A percentile compares a stretch with the other conserved stretches of the same genome.
These are phyloP conservation scores for Aspergillus leporis DNA, from an alignment of 495 filamentous ascomycete genomes.

Conservation along the genomic window DNA sequence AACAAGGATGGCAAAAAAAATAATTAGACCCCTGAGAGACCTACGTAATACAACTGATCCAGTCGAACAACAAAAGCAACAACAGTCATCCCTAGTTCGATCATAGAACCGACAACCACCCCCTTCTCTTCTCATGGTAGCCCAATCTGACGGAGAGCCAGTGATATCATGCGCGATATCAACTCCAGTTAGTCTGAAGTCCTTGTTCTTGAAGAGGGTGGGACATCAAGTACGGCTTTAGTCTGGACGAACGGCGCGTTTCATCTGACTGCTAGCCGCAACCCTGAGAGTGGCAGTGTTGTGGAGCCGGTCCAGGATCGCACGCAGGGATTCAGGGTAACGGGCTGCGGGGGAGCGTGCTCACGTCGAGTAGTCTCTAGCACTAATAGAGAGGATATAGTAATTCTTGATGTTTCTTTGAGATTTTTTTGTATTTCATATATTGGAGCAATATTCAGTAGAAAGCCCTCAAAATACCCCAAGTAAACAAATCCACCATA, in stretches of 20 bases:
- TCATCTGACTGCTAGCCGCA: conserved; percentile 34
- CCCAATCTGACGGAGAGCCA: not conserved
- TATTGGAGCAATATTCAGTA: not conserved
- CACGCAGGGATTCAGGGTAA: conserved; percentile 25
- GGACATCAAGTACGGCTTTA: conserved; percentile 4
- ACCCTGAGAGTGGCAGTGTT: conserved; percentile 42
- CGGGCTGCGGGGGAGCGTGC: conserved; percentile 28
- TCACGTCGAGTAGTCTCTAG: not conserved
- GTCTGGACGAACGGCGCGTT: conserved; percentile 30
- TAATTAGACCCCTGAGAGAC: not conserved
- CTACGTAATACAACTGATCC: not conserved
- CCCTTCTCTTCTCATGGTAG: not conserved
- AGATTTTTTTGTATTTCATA: not conserved
- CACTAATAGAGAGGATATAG: conserved; percentile 2
- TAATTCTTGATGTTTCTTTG: not conserved
- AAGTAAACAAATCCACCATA: not conserved
- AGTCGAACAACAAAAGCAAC: not conserved
- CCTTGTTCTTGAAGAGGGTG: conserved; percentile 3
- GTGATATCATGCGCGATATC: not conserved
- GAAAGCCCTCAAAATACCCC: not conserved
- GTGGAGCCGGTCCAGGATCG: conserved; percentile 36
- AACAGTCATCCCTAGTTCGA: not conserved
- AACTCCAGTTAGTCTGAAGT: not conserved
- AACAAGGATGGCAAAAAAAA: not conserved
- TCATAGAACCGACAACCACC: not conserved